A percentile compares a stretch with the other conserved stretches of the same genome.
These are phyloP conservation scores for Cercospora sesami DNA, from an alignment of 2,329 filamentous ascomycete species.

Conservation along the genomic window DNA sequence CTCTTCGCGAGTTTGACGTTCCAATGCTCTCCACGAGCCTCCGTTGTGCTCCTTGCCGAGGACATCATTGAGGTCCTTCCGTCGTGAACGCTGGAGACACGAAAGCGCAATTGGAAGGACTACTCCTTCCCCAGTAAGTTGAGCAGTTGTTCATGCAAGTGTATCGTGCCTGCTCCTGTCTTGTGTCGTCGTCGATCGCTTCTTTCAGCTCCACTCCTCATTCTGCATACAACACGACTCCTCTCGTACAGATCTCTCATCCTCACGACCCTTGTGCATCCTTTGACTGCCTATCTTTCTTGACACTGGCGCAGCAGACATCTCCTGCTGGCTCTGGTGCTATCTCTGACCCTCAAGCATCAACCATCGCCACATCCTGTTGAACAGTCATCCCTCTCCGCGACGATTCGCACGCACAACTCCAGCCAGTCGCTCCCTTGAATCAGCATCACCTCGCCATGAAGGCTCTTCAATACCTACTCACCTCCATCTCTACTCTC, in stretches of 20 bases:
- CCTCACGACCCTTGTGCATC: conserved; percentile 5
- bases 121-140: background rate
- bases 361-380: background rate
- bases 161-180: background rate
- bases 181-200: background rate
- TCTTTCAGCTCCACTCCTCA: background rate
- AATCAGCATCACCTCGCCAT: background rate
- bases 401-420: background rate
- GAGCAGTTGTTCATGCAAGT: background rate
- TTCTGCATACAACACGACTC: background rate
- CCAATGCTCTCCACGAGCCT: no score
- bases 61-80: no score
- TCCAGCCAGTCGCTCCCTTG: background rate
- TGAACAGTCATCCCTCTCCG: background rate
- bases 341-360: background rate
- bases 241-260: background rate
- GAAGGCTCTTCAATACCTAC: background rate
- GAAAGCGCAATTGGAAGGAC: no score
- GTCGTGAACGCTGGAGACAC: no score
- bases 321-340: conserved; percentile 8
- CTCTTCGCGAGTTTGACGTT: no score
- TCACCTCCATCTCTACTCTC: background rate
- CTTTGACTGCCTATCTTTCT: conserved; percentile 13
- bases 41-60: no score
- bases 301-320: background rate